Percentiles rank a stretch among this genome's conserved stretches.
Evolutionary conservation across 495 filamentous ascomycete genomes (phyloP).

Genomic region (Daldinia childiae): DNA sequence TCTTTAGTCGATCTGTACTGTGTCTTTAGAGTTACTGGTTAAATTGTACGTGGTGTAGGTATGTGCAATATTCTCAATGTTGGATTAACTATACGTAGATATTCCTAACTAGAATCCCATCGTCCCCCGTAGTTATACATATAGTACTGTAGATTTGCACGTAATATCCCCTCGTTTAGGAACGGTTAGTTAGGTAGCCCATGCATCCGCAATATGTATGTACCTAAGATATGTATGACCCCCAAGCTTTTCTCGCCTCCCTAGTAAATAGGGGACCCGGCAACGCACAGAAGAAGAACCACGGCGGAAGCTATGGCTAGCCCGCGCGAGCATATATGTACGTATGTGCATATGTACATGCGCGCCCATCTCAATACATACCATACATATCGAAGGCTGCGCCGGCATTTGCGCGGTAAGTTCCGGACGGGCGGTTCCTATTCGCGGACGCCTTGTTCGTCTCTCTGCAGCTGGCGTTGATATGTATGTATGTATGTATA

Average conservation of each 20-base stretch:
- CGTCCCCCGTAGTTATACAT: not conserved
- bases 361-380: constrained; percentile 10
- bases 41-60: no score
- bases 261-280: not conserved
- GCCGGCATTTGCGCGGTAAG: not conserved
- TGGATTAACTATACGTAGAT: not conserved
- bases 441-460: not conserved
- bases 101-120: not conserved
- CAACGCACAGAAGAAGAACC: not conserved
- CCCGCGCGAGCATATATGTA: not conserved
- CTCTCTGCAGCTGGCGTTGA: no score
- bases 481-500: not conserved
- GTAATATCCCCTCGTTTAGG: not conserved
- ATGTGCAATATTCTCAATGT: no score
- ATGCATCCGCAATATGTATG: not conserved
- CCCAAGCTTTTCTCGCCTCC: not conserved
- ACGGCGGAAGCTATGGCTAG: not conserved
- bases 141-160: not conserved
- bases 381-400: not conserved
- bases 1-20: no score
- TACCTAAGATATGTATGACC: not conserved
- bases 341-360: not conserved
- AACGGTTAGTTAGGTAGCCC: not conserved
- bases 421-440: not conserved
- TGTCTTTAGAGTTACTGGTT: no score